Evolutionary conservation across 257 asterid genomes (phyloP).

Genomic region (Primulina tabacum): DNA sequence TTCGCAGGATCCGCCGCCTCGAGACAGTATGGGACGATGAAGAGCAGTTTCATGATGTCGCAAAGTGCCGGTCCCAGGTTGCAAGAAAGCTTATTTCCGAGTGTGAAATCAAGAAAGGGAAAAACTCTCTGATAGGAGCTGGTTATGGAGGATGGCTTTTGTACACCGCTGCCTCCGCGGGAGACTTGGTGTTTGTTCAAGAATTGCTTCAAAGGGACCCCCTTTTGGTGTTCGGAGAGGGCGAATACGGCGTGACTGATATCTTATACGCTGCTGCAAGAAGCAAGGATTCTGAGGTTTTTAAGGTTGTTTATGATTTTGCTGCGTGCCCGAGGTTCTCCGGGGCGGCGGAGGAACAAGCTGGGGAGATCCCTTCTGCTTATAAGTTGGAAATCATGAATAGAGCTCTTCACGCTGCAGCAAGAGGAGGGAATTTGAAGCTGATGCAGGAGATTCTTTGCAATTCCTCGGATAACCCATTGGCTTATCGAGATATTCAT

Average conservation of each 20-base stretch:
- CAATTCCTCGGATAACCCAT: conserved; percentile 51
- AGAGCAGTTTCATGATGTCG: conserved; percentile 76
- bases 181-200: conserved; percentile 61
- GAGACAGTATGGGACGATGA: conserved; percentile 99
- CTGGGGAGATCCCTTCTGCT: conserved; percentile 61
- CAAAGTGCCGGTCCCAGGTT: conserved; percentile 65
- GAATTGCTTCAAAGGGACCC: conserved; percentile 76
- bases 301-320: conserved; percentile 55
- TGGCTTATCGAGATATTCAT: conserved; percentile 63
- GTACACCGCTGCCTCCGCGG: conserved; percentile 95
- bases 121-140: conserved; percentile 58
- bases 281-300: conserved; percentile 66
- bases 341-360: conserved; percentile 40
- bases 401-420: conserved; percentile 91
- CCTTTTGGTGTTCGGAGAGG: conserved; percentile 83
- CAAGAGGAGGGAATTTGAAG: conserved; percentile 84
- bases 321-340: conserved; percentile 66
- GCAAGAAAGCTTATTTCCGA: conserved; percentile 62
- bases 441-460: conserved; percentile 68
- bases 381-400: conserved; percentile 78
- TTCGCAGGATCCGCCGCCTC: conserved; percentile 78
- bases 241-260: conserved; percentile 91
- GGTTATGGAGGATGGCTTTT: conserved; percentile 96
- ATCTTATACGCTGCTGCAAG: conserved; percentile 81
- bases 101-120: conserved; percentile 56